A percentile compares a stretch with the other conserved stretches of the same genome.
phyloP scores from a whole-genome alignment of 371 early-diverging fungal genomes.

The Mucor indicus region DNA sequence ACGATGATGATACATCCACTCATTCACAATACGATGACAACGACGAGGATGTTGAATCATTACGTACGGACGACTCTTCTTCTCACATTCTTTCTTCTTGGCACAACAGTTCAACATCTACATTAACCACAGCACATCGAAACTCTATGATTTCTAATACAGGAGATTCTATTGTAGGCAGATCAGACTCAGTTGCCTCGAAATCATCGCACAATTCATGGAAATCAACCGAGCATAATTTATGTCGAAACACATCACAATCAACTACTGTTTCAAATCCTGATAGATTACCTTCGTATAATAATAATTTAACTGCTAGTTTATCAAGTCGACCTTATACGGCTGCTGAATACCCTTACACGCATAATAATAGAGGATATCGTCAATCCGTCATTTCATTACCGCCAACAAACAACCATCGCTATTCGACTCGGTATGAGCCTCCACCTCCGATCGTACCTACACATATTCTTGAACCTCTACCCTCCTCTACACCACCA shows the following conservation, averaged over 20 bases:
- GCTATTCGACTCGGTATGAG: no score
- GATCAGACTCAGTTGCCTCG: slow-evolving; percentile 28
- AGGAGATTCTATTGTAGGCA: slow-evolving; percentile 9
- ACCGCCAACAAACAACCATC: not conserved
- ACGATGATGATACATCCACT: slow-evolving; percentile 30
- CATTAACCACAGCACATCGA: slow-evolving; percentile 1
- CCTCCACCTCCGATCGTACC: slow-evolving; percentile 11
- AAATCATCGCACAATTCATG: slow-evolving; percentile 26
- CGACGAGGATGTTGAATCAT: slow-evolving; percentile 9
- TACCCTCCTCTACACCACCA: not conserved
- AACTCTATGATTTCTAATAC: slow-evolving; percentile 1
- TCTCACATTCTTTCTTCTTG: slow-evolving; percentile 4
- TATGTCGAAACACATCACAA: slow-evolving; percentile 26
- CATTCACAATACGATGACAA: slow-evolving; percentile 10
- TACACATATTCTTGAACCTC: slow-evolving; percentile 18
- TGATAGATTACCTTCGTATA: slow-evolving; percentile 11
- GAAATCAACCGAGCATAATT: slow-evolving; percentile 24
- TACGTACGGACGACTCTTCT: not conserved
- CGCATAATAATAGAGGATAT: not conserved
- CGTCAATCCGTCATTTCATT: slow-evolving; percentile 1
- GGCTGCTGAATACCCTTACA: not conserved
- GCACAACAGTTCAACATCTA: slow-evolving; percentile 3
- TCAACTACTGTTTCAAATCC: slow-evolving; percentile 20
- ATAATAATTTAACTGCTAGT: not conserved
- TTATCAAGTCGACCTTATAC: no score